Evolutionary conservation across 371 early-diverging fungal species (phyloP).

Genomic region (Lichtheimia ornata): DNA sequence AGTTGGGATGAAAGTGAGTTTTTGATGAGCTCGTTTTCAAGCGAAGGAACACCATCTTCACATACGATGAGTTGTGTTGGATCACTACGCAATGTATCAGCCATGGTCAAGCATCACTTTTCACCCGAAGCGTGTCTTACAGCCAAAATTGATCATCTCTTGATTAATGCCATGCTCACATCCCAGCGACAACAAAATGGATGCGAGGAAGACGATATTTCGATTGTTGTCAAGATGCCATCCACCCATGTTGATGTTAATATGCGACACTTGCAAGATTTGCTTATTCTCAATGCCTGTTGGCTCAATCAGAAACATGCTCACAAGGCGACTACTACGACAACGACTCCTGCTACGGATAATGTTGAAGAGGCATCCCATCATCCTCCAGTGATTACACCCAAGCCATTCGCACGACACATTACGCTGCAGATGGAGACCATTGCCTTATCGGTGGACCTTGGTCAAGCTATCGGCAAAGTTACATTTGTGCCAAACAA

Average conservation of each 20-base stretch:
- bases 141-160: constrained; percentile 59
- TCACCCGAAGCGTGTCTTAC: constrained; percentile 82
- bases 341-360: neutral
- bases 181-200: constrained; percentile 28
- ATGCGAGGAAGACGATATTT: constrained; percentile 50
- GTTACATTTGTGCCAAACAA: constrained; percentile 52
- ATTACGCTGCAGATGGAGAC: constrained; percentile 49
- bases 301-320: constrained; percentile 61
- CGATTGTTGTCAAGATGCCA: constrained; percentile 64
- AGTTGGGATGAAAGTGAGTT: constrained; percentile 76
- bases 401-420: constrained; percentile 53
- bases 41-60: constrained; percentile 25
- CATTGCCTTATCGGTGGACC: constrained; percentile 63
- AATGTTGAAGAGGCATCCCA: neutral
- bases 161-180: constrained; percentile 61
- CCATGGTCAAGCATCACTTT: constrained; percentile 73
- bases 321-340: constrained; percentile 2
- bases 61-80: constrained; percentile 64
- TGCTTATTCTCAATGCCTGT: constrained; percentile 64
- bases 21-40: constrained; percentile 56
- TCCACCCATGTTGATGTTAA: constrained; percentile 61
- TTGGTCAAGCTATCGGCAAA: constrained; percentile 80
- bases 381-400: neutral
- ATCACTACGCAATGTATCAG: constrained; percentile 59
- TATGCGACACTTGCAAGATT: constrained; percentile 79